Percentiles rank a stretch among this genome's conserved stretches.
Evolutionary conservation across 1,284 basidiomycete species (phyloP).

Genomic region (Puccinia hordei): DNA sequence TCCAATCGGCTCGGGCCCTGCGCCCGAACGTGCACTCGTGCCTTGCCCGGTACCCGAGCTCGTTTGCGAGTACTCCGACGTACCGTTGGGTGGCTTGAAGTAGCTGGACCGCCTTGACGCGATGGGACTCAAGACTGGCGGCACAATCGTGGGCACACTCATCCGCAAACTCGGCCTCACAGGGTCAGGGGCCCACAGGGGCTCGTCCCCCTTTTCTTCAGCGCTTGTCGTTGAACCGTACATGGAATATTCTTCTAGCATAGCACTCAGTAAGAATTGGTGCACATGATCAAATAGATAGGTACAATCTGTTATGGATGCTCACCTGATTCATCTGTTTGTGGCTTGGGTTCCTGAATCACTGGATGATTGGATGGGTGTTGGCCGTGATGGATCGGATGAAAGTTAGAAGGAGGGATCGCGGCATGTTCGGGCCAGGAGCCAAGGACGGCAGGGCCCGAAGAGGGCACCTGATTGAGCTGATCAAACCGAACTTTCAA

Average conservation of each 20-base stretch:
- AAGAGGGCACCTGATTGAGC: background rate
- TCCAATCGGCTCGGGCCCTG: slow-evolving; percentile 23
- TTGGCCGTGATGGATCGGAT: slow-evolving; percentile 1
- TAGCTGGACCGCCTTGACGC: slow-evolving; percentile 31
- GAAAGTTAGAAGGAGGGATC: background rate
- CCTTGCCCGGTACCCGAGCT: slow-evolving; percentile 3
- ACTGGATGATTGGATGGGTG: background rate
- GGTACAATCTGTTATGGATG: too few species aligned
- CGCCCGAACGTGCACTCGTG: background rate
- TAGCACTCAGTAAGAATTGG: background rate
- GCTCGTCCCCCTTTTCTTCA: background rate
- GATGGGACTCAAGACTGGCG: slow-evolving; percentile 26
- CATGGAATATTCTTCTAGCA: background rate
- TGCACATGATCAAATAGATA: too few species aligned
- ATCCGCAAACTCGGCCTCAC: background rate
- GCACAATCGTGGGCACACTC: slow-evolving; percentile 10
- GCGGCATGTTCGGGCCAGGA: slow-evolving; percentile 1
- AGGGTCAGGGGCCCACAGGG: slow-evolving; percentile 26
- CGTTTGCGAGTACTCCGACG: slow-evolving; percentile 1
- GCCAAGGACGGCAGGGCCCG: background rate
- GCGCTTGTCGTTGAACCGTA: background rate
- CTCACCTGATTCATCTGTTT: background rate
- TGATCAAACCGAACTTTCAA: slow-evolving; percentile 37
- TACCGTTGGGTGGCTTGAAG: slow-evolving; percentile 25
- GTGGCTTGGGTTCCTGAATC: background rate